Evolutionary conservation across 805 yeast genomes (phyloP).

Genomic region (Lipomyces orientalis): DNA sequence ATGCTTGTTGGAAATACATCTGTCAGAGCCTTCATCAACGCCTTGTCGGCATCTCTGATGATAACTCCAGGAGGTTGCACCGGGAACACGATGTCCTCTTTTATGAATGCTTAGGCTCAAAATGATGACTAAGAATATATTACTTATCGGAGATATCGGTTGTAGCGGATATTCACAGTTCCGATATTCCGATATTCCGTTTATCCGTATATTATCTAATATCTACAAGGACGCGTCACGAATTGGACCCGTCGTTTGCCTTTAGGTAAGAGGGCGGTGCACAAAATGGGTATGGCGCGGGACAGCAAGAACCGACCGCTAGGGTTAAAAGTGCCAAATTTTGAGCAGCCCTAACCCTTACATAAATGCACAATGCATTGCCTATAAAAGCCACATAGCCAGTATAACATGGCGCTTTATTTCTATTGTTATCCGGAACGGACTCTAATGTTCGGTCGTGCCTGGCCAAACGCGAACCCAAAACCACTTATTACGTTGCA

Average conservation of each 20-base stretch:
- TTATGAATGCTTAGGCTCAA: too few relatives aligned
- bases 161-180: too few relatives aligned
- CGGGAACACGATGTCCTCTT: not conserved
- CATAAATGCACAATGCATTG: not conserved
- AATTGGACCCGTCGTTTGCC: too few relatives aligned
- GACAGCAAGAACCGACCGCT: not conserved
- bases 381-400: not conserved
- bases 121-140: too few relatives aligned
- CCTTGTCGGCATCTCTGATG: not conserved
- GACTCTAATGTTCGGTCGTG: not conserved
- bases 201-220: too few relatives aligned
- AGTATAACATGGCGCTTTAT: not conserved
- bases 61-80: not conserved
- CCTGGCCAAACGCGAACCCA: not conserved
- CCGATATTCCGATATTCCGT: too few relatives aligned
- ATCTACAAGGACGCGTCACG: too few relatives aligned
- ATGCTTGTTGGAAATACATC: not conserved
- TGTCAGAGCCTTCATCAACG: not conserved
- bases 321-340: not conserved
- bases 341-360: not conserved
- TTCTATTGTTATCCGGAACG: too few relatives aligned
- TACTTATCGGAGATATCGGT: too few relatives aligned
- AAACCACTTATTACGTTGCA: slow-evolving; percentile 1
- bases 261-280: too few relatives aligned
- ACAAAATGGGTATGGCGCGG: not conserved